phyloP scores from a whole-genome alignment of 768 basidiomycete genomes.

The Russula virescens region DNA sequence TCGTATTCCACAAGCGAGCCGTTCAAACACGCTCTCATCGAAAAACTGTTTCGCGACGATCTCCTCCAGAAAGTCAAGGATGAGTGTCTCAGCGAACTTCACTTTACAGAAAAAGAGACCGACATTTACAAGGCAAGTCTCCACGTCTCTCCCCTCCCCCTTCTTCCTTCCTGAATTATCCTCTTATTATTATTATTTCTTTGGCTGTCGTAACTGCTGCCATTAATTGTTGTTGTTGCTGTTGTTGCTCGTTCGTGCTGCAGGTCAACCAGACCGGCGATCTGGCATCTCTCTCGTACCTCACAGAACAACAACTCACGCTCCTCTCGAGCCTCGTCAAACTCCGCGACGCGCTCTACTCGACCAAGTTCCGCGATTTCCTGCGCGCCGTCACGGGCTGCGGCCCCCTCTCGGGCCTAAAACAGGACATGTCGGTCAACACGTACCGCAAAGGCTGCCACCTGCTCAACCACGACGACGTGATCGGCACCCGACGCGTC shows the following conservation, averaged over 20 bases:
- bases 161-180: not conserved
- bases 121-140: slow-evolving; percentile 88
- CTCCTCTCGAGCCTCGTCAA: slow-evolving; percentile 74
- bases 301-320: slow-evolving; percentile 68
- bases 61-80: slow-evolving; percentile 77
- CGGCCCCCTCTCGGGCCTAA: slow-evolving; percentile 82
- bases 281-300: slow-evolving; percentile 86
- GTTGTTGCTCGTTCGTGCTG: not conserved
- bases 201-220: not conserved
- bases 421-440: slow-evolving; percentile 94
- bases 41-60: slow-evolving; percentile 78
- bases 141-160: not conserved
- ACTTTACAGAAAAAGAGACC: slow-evolving; percentile 91
- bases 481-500: slow-evolving; percentile 88
- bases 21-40: slow-evolving; percentile 78
- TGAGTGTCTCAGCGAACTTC: slow-evolving; percentile 72
- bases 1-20: slow-evolving; percentile 58
- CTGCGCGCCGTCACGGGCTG: slow-evolving; percentile 86
- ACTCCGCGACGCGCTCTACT: slow-evolving; percentile 91
- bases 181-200: not conserved
- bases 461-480: slow-evolving; percentile 97
- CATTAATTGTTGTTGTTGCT: not conserved
- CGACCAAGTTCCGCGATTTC: slow-evolving; percentile 71
- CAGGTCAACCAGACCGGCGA: slow-evolving; percentile 98
- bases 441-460: slow-evolving; percentile 89